These are phyloP conservation scores for Cutaneotrichosporon spelunceum DNA, from an alignment of 1,284 basidiomycete genomes.

Conservation along the genomic window DNA sequence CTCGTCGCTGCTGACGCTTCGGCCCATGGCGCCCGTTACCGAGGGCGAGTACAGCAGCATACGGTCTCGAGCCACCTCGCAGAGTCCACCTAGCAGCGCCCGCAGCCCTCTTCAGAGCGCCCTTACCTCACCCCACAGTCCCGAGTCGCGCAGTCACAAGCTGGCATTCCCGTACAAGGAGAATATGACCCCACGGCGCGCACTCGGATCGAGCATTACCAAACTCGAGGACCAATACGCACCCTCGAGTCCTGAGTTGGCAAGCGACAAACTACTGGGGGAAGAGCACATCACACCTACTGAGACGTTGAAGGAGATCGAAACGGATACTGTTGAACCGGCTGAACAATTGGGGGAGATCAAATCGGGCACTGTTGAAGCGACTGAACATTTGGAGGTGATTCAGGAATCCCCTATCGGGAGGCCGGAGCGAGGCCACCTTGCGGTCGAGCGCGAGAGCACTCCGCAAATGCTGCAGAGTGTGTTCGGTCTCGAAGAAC, in stretches of 20 bases:
- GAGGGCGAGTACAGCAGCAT: neutral
- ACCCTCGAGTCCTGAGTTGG: neutral
- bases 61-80: neutral
- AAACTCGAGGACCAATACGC: constrained; percentile 42
- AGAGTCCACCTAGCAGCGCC: neutral
- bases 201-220: constrained; percentile 28
- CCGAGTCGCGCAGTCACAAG: neutral
- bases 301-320: neutral
- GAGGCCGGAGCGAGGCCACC: neutral
- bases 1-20: constrained; percentile 46
- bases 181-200: constrained; percentile 43
- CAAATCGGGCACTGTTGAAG: neutral
- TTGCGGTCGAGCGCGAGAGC: neutral
- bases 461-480: constrained; percentile 59
- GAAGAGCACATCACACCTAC: too few relatives aligned
- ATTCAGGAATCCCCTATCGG: neutral
- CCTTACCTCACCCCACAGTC: neutral
- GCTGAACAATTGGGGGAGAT: neutral
- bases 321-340: neutral
- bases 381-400: neutral
- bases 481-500: constrained; percentile 73
- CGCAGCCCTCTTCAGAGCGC: neutral
- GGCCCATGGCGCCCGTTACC: constrained; percentile 28
- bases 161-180: constrained; percentile 43
- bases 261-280: neutral